A percentile compares a stretch with the other conserved stretches of the same genome.
phyloP scores from a whole-genome alignment of 1,284 basidiomycete genomes.

The Kalmanozyma brasiliensis region DNA sequence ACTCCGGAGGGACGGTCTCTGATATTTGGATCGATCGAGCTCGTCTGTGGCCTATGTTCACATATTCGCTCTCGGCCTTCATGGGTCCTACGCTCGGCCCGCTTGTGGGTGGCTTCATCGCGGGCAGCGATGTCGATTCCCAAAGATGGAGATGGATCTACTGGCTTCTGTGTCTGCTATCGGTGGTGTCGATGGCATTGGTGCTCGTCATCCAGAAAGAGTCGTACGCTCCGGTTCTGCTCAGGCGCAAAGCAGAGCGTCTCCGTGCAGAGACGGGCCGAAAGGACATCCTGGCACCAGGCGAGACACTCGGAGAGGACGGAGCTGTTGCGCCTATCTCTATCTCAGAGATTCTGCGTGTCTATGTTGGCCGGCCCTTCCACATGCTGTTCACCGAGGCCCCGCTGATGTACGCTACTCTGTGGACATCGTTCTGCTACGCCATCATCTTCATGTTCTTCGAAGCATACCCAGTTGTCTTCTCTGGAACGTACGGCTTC shows the following conservation, averaged over 20 bases:
- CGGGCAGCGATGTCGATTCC: constrained; percentile 11
- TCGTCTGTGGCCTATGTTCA: constrained; percentile 48
- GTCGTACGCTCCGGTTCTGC: constrained; percentile 48
- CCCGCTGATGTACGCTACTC: constrained; percentile 44
- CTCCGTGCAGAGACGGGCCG: constrained; percentile 15
- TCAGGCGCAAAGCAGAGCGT: constrained; percentile 24
- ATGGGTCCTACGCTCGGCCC: constrained; percentile 41
- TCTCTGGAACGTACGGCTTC: constrained; percentile 45
- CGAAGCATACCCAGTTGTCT: constrained; percentile 48
- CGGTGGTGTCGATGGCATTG: constrained; percentile 25
- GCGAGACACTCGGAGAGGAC: constrained; percentile 13
- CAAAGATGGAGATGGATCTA: constrained; percentile 50
- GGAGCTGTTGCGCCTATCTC: constrained; percentile 17
- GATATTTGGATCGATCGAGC: constrained; percentile 37
- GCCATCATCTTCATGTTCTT: constrained; percentile 51
- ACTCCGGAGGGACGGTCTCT: constrained; percentile 37
- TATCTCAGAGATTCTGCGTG: constrained; percentile 27
- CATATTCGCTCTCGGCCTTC: constrained; percentile 45
- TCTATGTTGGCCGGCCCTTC: constrained; percentile 40
- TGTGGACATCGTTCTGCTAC: constrained; percentile 47
- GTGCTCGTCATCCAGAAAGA: constrained; percentile 30
- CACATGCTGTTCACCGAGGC: constrained; percentile 43
- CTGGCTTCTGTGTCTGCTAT: constrained; percentile 34
- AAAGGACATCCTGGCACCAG: constrained; percentile 25
- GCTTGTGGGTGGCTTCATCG: constrained; percentile 32